phyloP scores from a whole-genome alignment of 2,329 filamentous ascomycete species.

The Huntiella decipiens region DNA sequence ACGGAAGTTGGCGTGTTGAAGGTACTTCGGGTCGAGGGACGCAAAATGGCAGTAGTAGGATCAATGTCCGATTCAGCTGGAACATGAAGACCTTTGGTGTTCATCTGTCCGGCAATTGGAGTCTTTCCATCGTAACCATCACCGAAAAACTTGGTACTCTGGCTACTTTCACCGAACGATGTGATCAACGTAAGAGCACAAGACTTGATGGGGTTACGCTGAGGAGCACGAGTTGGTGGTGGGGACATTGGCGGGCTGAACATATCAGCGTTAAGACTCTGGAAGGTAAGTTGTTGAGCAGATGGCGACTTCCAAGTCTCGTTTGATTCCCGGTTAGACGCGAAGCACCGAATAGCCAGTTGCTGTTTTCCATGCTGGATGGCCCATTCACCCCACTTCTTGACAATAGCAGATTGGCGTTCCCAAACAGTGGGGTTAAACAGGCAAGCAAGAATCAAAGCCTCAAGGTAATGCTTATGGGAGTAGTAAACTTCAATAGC shows the following conservation, averaged over 20 bases:
- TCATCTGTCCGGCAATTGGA: slow-evolving; percentile 30
- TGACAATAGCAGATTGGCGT: slow-evolving; percentile 67
- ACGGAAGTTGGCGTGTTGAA: slow-evolving; percentile 53
- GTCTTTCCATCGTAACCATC: slow-evolving; percentile 39
- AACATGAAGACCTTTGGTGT: slow-evolving; percentile 42
- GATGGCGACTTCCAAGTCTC: slow-evolving; percentile 80
- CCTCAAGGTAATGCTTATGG: slow-evolving; percentile 81
- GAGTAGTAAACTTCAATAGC: slow-evolving; percentile 94
- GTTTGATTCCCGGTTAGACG: slow-evolving; percentile 67
- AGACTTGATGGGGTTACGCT: too few species aligned
- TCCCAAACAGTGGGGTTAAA: slow-evolving; percentile 77
- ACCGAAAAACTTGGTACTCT: slow-evolving; percentile 46
- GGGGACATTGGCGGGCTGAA: slow-evolving; percentile 58
- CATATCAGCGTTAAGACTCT: too few species aligned
- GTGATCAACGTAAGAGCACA: slow-evolving; percentile 84
- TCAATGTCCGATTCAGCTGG: slow-evolving; percentile 34
- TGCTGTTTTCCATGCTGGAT: slow-evolving; percentile 75
- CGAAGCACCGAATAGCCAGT: slow-evolving; percentile 80
- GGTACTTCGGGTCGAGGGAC: slow-evolving; percentile 46
- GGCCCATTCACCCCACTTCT: slow-evolving; percentile 89
- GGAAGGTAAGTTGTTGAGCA: slow-evolving; percentile 33
- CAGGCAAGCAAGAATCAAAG: slow-evolving; percentile 69
- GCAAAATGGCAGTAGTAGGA: slow-evolving; percentile 50
- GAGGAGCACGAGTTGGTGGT: too few species aligned
- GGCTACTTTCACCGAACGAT: slow-evolving; percentile 58